phyloP scores from a whole-genome alignment of 176 grass and related monocot species.

The Secale cereale region DNA sequence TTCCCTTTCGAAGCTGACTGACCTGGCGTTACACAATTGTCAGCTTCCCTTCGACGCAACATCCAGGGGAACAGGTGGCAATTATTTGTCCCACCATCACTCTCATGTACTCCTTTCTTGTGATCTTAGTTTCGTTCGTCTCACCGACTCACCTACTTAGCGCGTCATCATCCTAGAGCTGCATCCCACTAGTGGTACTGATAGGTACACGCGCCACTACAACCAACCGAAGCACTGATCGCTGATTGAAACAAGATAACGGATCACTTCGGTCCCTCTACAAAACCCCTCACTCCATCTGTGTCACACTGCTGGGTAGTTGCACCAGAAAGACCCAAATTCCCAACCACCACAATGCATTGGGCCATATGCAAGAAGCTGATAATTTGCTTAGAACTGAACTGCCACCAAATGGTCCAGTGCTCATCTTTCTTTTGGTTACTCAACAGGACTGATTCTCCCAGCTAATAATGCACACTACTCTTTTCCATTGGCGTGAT shows the following conservation, averaged over 20 bases:
- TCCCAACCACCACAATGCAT: neutral
- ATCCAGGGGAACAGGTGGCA: constrained; percentile 17
- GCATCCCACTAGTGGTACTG: constrained; percentile 17
- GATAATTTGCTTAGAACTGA: constrained; percentile 10
- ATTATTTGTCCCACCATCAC: constrained; percentile 14
- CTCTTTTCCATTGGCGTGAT: neutral
- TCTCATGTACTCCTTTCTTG: neutral
- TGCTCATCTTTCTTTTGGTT: neutral
- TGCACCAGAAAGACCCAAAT: constrained; percentile 14
- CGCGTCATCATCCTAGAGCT: constrained; percentile 15
- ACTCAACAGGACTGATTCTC: neutral
- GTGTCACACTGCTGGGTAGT: neutral
- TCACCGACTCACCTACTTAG: neutral
- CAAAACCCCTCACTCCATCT: neutral
- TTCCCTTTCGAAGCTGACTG: neutral
- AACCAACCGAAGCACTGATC: neutral
- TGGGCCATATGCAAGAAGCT: constrained; percentile 7
- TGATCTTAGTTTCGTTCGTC: neutral
- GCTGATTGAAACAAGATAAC: neutral
- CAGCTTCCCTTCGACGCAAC: constrained; percentile 4
- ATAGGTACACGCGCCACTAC: neutral
- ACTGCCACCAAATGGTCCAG: neutral
- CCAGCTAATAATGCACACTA: neutral
- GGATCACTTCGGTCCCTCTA: neutral
- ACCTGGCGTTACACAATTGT: neutral